Evolutionary conservation across 768 basidiomycete genomes (phyloP).

Genomic region (Trametes cinnabarina): DNA sequence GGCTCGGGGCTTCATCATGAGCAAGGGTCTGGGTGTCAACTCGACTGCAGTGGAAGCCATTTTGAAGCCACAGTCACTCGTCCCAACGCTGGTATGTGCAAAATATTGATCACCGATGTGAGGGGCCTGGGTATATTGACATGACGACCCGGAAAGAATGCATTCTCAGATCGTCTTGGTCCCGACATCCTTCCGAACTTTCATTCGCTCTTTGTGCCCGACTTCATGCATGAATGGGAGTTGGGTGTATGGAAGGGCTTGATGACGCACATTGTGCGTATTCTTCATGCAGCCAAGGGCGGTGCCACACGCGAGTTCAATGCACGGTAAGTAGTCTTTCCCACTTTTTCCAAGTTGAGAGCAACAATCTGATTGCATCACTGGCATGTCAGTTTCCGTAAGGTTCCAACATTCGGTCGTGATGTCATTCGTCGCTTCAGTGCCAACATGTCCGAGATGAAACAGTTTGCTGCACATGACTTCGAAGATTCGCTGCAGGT

Average conservation of each 20-base stretch:
- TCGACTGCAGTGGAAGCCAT: background rate
- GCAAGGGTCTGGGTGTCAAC: background rate
- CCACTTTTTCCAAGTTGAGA: background rate
- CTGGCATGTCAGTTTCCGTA: conserved; percentile 21
- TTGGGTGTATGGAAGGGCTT: conserved; percentile 39
- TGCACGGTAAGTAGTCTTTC: conserved; percentile 8
- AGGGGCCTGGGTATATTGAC: background rate
- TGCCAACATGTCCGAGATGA: conserved; percentile 22
- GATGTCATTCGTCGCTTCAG: conserved; percentile 25
- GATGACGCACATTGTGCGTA: conserved; percentile 37
- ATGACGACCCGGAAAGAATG: conserved; percentile 28
- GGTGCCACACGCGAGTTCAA: conserved; percentile 12
- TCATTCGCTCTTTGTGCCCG: conserved; percentile 26
- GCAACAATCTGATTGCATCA: background rate
- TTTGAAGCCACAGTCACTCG: background rate
- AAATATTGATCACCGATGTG: no score
- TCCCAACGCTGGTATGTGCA: background rate
- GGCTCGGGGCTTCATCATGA: background rate
- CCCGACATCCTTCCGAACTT: conserved; percentile 14
- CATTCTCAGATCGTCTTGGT: conserved; percentile 32
- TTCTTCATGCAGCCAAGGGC: conserved; percentile 24
- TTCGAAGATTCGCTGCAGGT: conserved; percentile 26
- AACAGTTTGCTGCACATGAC: conserved; percentile 28
- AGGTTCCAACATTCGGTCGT: conserved; percentile 27
- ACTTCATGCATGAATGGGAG: conserved; percentile 43